phyloP scores from a whole-genome alignment of 2,329 filamentous ascomycete genomes.

The Aspergillus neotritici region DNA sequence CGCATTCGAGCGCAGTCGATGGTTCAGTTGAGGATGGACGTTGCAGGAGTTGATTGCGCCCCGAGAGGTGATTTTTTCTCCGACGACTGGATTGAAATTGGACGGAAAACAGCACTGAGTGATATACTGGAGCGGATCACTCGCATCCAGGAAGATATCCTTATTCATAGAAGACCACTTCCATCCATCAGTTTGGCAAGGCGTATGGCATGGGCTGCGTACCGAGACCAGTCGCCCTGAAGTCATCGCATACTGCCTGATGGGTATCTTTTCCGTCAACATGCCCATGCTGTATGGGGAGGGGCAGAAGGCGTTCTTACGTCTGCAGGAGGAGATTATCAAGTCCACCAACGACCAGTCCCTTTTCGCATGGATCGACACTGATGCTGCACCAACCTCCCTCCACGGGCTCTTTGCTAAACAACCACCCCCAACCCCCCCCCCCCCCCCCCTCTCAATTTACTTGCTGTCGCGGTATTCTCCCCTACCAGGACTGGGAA shows the following conservation, averaged over 20 bases:
- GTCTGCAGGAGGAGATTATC: slow-evolving; percentile 29
- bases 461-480: not conserved
- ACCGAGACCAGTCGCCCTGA: slow-evolving; percentile 18
- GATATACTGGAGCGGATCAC: slow-evolving; percentile 5
- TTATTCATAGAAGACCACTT: not conserved
- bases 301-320: slow-evolving; percentile 18
- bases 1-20: slow-evolving; percentile 1
- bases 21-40: slow-evolving; percentile 16
- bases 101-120: not conserved
- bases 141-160: slow-evolving; percentile 3
- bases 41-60: slow-evolving; percentile 15
- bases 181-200: slow-evolving; percentile 6
- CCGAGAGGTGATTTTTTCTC: slow-evolving; percentile 4
- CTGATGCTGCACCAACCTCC: not conserved
- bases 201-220: slow-evolving; percentile 24
- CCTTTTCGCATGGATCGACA: not conserved
- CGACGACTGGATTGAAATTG: not conserved
- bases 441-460: not conserved
- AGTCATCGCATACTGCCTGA: slow-evolving; percentile 25
- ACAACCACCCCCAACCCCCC: not conserved
- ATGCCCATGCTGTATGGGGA: slow-evolving; percentile 26
- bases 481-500: not conserved
- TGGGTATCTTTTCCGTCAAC: slow-evolving; percentile 27
- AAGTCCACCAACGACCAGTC: slow-evolving; percentile 18
- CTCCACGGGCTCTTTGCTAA: too few species aligned